A percentile compares a stretch with the other conserved stretches of the same genome.
These are phyloP conservation scores for Insectozyma bohioensis DNA, from an alignment of 1,139 yeast genomes.

Conservation along the genomic window DNA sequence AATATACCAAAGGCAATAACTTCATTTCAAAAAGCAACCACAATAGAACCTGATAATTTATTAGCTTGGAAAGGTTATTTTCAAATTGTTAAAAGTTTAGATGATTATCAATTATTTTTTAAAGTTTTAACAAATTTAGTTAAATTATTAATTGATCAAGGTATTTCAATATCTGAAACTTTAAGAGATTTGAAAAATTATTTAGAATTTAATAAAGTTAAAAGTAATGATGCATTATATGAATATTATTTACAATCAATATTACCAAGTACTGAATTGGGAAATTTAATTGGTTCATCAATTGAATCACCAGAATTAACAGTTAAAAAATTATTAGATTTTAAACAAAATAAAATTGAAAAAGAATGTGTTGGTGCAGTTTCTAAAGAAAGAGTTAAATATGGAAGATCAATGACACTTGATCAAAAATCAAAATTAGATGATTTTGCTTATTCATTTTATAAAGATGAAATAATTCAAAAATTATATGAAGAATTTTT, in stretches of 20 bases:
- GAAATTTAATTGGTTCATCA: constrained; percentile 50
- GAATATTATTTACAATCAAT: constrained; percentile 52
- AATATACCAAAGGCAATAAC: constrained; percentile 43
- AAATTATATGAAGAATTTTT: constrained; percentile 55
- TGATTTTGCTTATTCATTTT: constrained; percentile 49
- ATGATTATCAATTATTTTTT: constrained; percentile 49
- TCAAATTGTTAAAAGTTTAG: constrained; percentile 34
- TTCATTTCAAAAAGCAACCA: constrained; percentile 57
- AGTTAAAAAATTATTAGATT: constrained; percentile 48
- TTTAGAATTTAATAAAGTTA: constrained; percentile 34
- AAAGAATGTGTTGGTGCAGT: constrained; percentile 25
- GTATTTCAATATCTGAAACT: constrained; percentile 43
- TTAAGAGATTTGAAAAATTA: constrained; percentile 48
- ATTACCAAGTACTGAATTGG: constrained; percentile 64
- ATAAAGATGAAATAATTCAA: constrained; percentile 51
- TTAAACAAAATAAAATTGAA: constrained; percentile 44
- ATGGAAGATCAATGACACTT: constrained; percentile 32
- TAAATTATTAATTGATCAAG: constrained; percentile 28
- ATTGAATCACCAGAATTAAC: constrained; percentile 54
- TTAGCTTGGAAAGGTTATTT: constrained; percentile 84
- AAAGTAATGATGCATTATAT: constrained; percentile 29
- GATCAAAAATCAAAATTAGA: constrained; percentile 37
- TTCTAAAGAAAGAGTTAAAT: constrained; percentile 39
- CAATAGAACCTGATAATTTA: constrained; percentile 52
- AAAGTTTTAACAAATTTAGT: constrained; percentile 32